Evolutionary conservation across 768 basidiomycete genomes (phyloP).

Genomic region (Basidioascus undulatus): DNA sequence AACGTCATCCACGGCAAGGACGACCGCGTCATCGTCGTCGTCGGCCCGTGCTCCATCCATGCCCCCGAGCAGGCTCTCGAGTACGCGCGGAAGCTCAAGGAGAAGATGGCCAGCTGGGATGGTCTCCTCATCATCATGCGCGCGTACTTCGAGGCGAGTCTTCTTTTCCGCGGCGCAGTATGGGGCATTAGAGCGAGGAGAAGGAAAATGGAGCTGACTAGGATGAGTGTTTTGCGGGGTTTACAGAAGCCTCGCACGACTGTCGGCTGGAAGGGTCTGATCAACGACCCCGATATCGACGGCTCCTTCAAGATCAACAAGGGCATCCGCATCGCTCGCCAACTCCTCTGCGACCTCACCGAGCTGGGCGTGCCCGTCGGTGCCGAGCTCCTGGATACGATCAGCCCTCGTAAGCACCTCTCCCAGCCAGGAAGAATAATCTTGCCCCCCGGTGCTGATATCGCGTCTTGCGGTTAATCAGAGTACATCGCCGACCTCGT

Average conservation of each 20-base stretch:
- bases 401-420: constrained; percentile 16
- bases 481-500: constrained; percentile 26
- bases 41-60: constrained; percentile 93
- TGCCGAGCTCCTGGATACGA: constrained; percentile 64
- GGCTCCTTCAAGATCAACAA: constrained; percentile 94
- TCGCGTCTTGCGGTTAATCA: neutral
- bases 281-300: constrained; percentile 74
- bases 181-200: neutral
- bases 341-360: constrained; percentile 77
- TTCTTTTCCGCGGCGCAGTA: neutral
- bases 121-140: constrained; percentile 83
- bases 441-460: neutral
- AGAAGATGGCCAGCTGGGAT: constrained; percentile 32
- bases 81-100: constrained; percentile 28
- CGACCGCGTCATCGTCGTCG: constrained; percentile 64
- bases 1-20: constrained; percentile 61
- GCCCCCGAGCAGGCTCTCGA: constrained; percentile 49
- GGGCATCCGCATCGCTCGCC: constrained; percentile 64
- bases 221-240: neutral
- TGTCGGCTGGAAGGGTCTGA: constrained; percentile 72
- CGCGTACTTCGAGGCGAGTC: constrained; percentile 62
- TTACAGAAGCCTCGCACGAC: constrained; percentile 87
- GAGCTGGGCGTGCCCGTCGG: constrained; percentile 77
- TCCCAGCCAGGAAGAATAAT: neutral
- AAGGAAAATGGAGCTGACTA: neutral